A percentile compares a stretch with the other conserved stretches of the same genome.
phyloP scores from a whole-genome alignment of 306 rosid species.

The Rosa chinensis region DNA sequence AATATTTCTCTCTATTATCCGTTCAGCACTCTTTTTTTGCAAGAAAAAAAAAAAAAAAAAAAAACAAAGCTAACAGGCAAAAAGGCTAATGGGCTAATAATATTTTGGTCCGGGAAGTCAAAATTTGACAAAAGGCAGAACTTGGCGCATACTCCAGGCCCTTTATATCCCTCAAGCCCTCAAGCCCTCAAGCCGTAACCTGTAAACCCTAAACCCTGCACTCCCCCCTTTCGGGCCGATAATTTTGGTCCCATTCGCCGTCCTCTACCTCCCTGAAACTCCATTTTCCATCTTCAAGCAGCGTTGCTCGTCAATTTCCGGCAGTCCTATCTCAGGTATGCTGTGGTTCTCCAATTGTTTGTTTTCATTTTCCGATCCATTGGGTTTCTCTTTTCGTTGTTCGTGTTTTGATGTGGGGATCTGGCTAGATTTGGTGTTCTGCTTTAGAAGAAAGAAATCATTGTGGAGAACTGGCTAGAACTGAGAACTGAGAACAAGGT shows the following conservation, averaged over 20 bases:
- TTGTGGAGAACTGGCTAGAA: not conserved
- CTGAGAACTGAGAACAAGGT: no score
- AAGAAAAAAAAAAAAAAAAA: no score
- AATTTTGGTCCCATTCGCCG: not conserved
- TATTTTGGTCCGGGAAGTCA: not conserved
- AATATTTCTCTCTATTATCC: no score
- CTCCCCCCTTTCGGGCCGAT: not conserved
- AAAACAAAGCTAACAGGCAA: no score
- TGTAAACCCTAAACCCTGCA: constrained; percentile 14
- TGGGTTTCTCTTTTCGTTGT: no score
- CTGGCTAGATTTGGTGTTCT: not conserved
- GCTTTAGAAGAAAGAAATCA: not conserved
- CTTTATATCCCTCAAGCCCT: not conserved
- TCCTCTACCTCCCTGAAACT: not conserved
- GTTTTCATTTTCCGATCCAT: not conserved
- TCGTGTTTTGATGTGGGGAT: not conserved
- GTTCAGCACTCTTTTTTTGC: no score
- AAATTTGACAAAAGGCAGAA: no score
- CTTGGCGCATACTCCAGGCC: constrained; percentile 9
- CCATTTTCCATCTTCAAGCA: not conserved
- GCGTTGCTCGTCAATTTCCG: not conserved
- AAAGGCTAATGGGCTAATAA: not conserved
- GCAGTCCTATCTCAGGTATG: not conserved
- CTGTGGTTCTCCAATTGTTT: not conserved
- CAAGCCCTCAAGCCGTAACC: not conserved